Base-by-base conservation (phyloP, 2,329 filamentous ascomycete genomes). In the Talaromyces sp. region DNA sequence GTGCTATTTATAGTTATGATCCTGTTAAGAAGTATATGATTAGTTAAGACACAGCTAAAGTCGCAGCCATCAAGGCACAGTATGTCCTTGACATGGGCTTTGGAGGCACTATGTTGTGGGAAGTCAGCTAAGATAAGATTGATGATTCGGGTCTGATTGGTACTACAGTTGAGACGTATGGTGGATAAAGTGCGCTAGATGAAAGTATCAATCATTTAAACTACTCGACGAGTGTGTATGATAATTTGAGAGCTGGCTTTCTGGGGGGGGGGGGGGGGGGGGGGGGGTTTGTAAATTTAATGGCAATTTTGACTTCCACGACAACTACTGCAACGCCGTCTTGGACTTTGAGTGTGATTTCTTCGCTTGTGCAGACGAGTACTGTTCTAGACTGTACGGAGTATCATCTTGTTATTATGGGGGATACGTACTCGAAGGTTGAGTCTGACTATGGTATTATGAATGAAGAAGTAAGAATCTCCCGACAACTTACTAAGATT, bases 31-130 rank as follows among this genome's bases (percentile, higher is more conserved):
- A 82, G 62, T 85, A 84, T 66, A 82, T 96, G 78, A 84, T 96
- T 47, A 89, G 83, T 60, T 96, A 93, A 69, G 89, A 92, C 74
- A 93, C 86, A 2, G 83, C 87, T 2, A 78, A 81, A 6, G 86
- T 92, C 31, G 63, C 59, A 37, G 50, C 39, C 3, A 22, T 76
- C 1, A 79, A 85, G 11, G 95, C 86, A 73, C 84, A 96, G 72
- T 85, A 83, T 72, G 74, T 85, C 24, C 10, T 47, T 39, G n/a
- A 65, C 19, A 79, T 83, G 35, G 80, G 84, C 0, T 82, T 96
- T 0, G 92, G 92, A 6, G 93, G 93, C 14, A 90, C 84, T 37
- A 96, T 96, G 92, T 96, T 91, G 91, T 93, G 90, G 90, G 92
- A 96, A 80, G 90, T 87, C 71, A 93, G 93, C 96, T 48, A 52